Percentiles rank a stretch among this genome's conserved stretches.
These are phyloP conservation scores for Prunus salicina DNA, from an alignment of 306 rosid genomes.

Conservation along the genomic window DNA sequence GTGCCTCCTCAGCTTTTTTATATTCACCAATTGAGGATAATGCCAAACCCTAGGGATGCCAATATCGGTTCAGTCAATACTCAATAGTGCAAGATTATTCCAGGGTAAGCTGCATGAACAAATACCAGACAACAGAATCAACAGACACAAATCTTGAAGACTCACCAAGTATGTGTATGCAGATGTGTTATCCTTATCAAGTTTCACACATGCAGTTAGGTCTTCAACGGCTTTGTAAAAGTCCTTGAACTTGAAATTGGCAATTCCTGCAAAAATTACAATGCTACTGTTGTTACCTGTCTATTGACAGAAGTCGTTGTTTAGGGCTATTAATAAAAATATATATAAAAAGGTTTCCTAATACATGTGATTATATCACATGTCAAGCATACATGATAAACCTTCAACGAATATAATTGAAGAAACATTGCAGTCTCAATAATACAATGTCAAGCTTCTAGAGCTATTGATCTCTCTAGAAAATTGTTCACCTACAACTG, in stretches of 20 bases:
- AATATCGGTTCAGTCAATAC: slow-evolving; percentile 25
- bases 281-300: not conserved
- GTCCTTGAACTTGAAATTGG: slow-evolving; percentile 79
- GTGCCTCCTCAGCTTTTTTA: slow-evolving; percentile 81
- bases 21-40: slow-evolving; percentile 80
- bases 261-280: slow-evolving; percentile 55
- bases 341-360: not conserved
- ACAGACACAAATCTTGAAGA: slow-evolving; percentile 17
- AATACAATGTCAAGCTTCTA: not conserved
- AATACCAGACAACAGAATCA: slow-evolving; percentile 20
- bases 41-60: slow-evolving; percentile 65
- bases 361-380: not conserved
- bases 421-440: not conserved
- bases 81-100: not conserved
- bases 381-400: not conserved
- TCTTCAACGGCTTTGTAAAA: slow-evolving; percentile 72
- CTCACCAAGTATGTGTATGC: slow-evolving; percentile 82
- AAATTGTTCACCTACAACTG: not conserved
- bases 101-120: slow-evolving; percentile 17
- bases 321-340: not conserved
- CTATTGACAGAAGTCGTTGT: not conserved
- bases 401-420: not conserved
- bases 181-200: slow-evolving; percentile 70
- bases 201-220: slow-evolving; percentile 65
- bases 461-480: not conserved